Evolutionary conservation across 106 monocot genomes (phyloP).

Genomic region (Apostasia shenzhenica): DNA sequence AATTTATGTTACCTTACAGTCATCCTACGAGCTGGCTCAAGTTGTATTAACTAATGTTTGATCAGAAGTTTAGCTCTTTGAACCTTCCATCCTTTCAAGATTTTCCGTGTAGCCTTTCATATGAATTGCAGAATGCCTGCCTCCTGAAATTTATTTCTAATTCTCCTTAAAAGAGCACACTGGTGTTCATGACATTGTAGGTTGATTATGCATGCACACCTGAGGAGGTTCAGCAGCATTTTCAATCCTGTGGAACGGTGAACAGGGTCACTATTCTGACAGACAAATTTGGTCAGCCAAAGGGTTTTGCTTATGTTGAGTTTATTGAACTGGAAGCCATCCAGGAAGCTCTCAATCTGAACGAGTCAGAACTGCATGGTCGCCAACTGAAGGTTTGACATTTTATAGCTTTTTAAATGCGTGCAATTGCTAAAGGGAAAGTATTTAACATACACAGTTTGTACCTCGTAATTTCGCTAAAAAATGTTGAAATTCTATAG

Average conservation of each 20-base stretch:
- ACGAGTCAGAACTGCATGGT: slow-evolving; percentile 91
- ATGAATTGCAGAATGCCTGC: background rate
- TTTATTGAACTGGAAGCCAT: slow-evolving; percentile 81
- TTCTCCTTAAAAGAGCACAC: background rate
- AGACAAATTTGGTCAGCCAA: slow-evolving; percentile 86
- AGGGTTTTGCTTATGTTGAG: slow-evolving; percentile 88
- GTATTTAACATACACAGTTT: too few relatives aligned
- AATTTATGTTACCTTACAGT: too few relatives aligned
- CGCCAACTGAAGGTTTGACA: slow-evolving; percentile 73
- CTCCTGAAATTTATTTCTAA: background rate
- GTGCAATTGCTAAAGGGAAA: too few relatives aligned
- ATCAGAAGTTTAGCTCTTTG: too few relatives aligned
- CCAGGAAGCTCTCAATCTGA: slow-evolving; percentile 69
- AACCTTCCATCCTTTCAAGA: too few relatives aligned
- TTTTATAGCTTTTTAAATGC: too few relatives aligned
- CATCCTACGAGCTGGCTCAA: too few relatives aligned
- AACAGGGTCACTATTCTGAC: slow-evolving; percentile 85
- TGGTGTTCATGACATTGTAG: slow-evolving; percentile 19
- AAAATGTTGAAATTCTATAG: slow-evolving; percentile 15
- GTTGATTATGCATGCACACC: slow-evolving; percentile 96
- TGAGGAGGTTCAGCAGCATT: slow-evolving; percentile 98
- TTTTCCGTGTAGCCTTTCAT: background rate
- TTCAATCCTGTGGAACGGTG: slow-evolving; percentile 80
- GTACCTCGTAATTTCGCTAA: background rate
- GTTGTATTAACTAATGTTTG: too few relatives aligned